These are phyloP conservation scores for Candida krabiensis DNA, from an alignment of 805 yeast species.

Conservation along the genomic window DNA sequence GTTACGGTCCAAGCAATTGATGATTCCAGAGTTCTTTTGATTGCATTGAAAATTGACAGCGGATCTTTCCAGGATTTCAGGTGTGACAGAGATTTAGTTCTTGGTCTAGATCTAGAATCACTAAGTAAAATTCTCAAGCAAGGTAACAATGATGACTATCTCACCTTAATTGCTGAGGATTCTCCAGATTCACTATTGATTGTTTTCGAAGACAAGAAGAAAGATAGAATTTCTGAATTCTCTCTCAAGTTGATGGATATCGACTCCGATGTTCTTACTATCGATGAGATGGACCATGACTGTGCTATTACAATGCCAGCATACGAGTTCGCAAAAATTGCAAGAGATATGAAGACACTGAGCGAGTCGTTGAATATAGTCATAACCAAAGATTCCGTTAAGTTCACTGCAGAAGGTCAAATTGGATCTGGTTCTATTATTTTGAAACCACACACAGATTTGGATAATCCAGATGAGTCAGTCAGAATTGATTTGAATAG, in stretches of 20 bases:
- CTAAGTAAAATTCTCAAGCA: constrained; percentile 84
- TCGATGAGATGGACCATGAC: constrained; percentile 92
- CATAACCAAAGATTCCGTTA: constrained; percentile 89
- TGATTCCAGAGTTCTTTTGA: constrained; percentile 92
- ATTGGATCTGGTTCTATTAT: constrained; percentile 85
- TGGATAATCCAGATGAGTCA: constrained; percentile 76
- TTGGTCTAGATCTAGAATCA: constrained; percentile 89
- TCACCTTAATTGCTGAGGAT: constrained; percentile 82
- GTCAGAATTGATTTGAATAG: constrained; percentile 76
- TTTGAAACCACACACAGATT: constrained; percentile 77
- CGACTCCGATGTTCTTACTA: constrained; percentile 89
- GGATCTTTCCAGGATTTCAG: constrained; percentile 90
- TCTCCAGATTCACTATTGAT: constrained; percentile 72
- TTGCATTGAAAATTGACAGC: constrained; percentile 81
- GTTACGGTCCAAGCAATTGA: constrained; percentile 97
- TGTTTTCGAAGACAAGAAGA: constrained; percentile 87
- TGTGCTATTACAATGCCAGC: constrained; percentile 86
- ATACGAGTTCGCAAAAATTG: constrained; percentile 81
- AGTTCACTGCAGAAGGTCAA: constrained; percentile 88
- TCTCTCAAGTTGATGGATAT: constrained; percentile 92
- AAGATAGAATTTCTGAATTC: constrained; percentile 91
- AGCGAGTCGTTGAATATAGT: constrained; percentile 84
- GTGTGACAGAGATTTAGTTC: constrained; percentile 90
- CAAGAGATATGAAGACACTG: constrained; percentile 82
- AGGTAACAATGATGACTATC: constrained; percentile 85